A percentile compares a stretch with the other conserved stretches of the same genome.
Conservation (phyloP, 192 early-diverging fungal genomes). For the Coemansia sp. region DNA sequence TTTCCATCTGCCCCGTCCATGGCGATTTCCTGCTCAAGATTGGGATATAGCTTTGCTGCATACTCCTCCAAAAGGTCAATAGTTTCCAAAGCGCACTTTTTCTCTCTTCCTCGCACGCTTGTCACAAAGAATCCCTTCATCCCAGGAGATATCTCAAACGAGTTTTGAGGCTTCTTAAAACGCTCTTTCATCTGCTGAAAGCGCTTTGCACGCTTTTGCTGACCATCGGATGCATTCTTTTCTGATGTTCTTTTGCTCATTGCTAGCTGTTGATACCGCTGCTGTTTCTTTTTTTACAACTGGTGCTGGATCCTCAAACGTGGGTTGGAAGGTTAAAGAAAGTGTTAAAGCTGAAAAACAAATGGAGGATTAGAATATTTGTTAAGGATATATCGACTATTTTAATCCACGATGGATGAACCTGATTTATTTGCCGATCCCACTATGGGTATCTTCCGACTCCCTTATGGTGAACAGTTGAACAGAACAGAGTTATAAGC, state of each 20-base stretch:
- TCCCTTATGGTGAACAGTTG: too few relatives aligned
- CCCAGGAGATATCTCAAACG: constrained; percentile 50
- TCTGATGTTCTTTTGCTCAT: constrained; percentile 40
- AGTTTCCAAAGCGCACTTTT: constrained; percentile 41
- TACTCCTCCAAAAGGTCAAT: constrained; percentile 55
- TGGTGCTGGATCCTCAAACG: background rate
- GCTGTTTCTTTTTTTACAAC: background rate
- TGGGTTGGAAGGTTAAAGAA: background rate
- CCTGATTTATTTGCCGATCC: too few relatives aligned
- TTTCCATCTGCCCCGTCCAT: constrained; percentile 16
- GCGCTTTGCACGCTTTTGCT: constrained; percentile 50
- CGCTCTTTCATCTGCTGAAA: constrained; percentile 41
- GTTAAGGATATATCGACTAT: too few relatives aligned
- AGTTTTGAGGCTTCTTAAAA: constrained; percentile 41
- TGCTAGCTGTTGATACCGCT: background rate
- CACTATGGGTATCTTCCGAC: too few relatives aligned
- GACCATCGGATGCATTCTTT: constrained; percentile 10
- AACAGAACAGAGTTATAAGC: too few relatives aligned
- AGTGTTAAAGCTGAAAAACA: too few relatives aligned
- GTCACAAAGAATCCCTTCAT: constrained; percentile 56
- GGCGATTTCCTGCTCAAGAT: constrained; percentile 40
- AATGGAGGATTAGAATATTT: too few relatives aligned
- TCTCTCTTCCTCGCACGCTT: constrained; percentile 44
- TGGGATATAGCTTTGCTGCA: constrained; percentile 42
- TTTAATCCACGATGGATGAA: too few relatives aligned